These are phyloP conservation scores for Podosphaera fusca DNA, from an alignment of 2,329 filamentous ascomycete genomes.

Conservation along the genomic window DNA sequence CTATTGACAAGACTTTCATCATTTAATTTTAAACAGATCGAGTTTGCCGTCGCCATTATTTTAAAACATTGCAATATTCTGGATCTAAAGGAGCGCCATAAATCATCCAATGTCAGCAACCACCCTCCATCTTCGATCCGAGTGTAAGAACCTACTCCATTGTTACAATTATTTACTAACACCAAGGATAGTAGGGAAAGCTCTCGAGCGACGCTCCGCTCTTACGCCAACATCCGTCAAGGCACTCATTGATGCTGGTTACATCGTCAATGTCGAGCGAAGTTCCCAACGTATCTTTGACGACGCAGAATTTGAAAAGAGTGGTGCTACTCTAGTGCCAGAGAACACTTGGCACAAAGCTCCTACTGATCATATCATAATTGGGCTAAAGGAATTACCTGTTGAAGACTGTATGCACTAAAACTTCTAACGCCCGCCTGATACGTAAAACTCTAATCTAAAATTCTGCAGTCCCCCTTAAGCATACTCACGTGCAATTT, in stretches of 20 bases:
- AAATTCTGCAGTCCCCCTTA: conserved; percentile 29
- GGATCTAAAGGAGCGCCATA: conserved; percentile 55
- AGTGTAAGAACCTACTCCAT: conserved; percentile 15
- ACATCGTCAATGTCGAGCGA: conserved; percentile 43
- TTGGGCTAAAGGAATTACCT: conserved; percentile 58
- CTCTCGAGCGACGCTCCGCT: conserved; percentile 20
- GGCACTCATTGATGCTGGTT: conserved; percentile 43
- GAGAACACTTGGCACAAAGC: conserved; percentile 45
- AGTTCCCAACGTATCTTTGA: conserved; percentile 43
- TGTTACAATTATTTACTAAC: conserved; percentile 4
- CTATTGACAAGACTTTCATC: no score
- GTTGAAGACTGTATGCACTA: conserved; percentile 35
- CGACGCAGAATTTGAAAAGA: conserved; percentile 35
- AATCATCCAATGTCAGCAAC: conserved; percentile 41
- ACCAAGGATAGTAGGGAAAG: conserved; percentile 17
- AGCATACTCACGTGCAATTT: conserved; percentile 52
- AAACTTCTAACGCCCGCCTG: neutral
- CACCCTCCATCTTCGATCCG: conserved; percentile 19
- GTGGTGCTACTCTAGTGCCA: conserved; percentile 40
- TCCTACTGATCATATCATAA: conserved; percentile 43
- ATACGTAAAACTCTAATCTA: conserved; percentile 1
- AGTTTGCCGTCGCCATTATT: no score
- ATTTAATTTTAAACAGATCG: no score
- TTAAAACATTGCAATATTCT: neutral
- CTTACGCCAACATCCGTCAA: conserved; percentile 24